Percentiles rank a stretch among this genome's conserved stretches.
Evolutionary conservation across 331 rosid genomes (phyloP).

Genomic region (Dryas integrifolia): DNA sequence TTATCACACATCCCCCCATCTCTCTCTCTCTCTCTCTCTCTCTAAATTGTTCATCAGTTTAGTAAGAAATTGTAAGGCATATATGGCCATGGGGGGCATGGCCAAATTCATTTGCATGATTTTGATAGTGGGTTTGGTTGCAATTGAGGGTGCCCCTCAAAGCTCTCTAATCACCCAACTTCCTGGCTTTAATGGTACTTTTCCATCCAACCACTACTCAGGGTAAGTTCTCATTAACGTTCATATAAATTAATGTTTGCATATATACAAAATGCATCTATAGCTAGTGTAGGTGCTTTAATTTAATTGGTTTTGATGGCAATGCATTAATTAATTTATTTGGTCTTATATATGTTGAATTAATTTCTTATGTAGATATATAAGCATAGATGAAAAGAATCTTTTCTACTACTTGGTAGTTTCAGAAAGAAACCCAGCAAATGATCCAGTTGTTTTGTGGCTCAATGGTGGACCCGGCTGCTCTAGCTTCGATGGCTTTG

Average conservation of each 20-base stretch:
- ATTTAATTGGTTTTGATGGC: too few relatives aligned
- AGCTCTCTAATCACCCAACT: slow-evolving; percentile 35
- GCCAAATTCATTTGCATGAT: slow-evolving; percentile 19
- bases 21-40: too few relatives aligned
- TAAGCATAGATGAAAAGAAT: slow-evolving; percentile 30
- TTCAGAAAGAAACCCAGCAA: slow-evolving; percentile 38
- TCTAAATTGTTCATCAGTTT: too few relatives aligned
- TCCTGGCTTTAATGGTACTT: slow-evolving; percentile 41
- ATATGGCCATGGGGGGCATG: slow-evolving; percentile 2
- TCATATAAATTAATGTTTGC: too few relatives aligned
- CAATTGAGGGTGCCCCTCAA: slow-evolving; percentile 33
- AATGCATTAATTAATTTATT: too few relatives aligned
- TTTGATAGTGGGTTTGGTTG: neutral
- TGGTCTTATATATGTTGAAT: neutral
- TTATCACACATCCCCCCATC: too few relatives aligned
- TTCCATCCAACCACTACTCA: slow-evolving; percentile 42
- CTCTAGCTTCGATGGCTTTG: slow-evolving; percentile 56
- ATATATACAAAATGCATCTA: too few relatives aligned
- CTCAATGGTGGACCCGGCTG: slow-evolving; percentile 62
- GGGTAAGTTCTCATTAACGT: slow-evolving; percentile 25
- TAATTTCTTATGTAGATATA: slow-evolving; percentile 34
- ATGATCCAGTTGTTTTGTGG: slow-evolving; percentile 53
- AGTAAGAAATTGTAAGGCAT: slow-evolving; percentile 1
- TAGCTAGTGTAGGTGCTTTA: too few relatives aligned
- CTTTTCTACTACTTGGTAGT: slow-evolving; percentile 49